Conservation (phyloP, 495 filamentous ascomycete genomes). For the Neurospora africana region DNA sequence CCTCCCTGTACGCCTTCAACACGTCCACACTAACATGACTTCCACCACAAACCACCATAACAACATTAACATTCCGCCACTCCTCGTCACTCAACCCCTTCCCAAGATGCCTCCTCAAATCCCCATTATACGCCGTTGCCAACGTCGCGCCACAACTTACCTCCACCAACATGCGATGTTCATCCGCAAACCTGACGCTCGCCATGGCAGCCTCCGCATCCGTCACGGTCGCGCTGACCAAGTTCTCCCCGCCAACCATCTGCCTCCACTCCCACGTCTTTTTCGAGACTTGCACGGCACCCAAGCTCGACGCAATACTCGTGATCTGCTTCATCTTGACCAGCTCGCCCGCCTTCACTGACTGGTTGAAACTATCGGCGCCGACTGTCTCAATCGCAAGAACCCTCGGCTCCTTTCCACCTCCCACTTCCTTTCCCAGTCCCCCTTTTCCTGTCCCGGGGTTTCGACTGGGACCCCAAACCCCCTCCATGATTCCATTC, state of each 20-base stretch:
- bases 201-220: constrained; percentile 76
- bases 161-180: constrained; percentile 75
- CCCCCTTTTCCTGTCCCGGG: background rate
- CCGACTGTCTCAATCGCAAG: constrained; percentile 76
- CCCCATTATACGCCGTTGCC: constrained; percentile 54
- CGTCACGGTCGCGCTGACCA: constrained; percentile 58
- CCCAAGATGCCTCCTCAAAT: constrained; percentile 50
- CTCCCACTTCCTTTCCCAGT: constrained; percentile 26
- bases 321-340: constrained; percentile 67
- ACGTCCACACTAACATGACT: constrained; percentile 60
- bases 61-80: constrained; percentile 55
- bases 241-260: constrained; percentile 24
- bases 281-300: constrained; percentile 61
- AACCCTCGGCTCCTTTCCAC: constrained; percentile 38
- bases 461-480: background rate
- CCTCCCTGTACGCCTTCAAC: constrained; percentile 51
- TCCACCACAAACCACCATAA: constrained; percentile 82
- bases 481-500: constrained; percentile 55
- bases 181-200: constrained; percentile 66
- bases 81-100: constrained; percentile 41
- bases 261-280: constrained; percentile 56
- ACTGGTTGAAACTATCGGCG: constrained; percentile 57
- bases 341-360: constrained; percentile 48
- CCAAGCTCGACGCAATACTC: constrained; percentile 68
- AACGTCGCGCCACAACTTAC: constrained; percentile 72